Conservation (phyloP, 1,139 yeast genomes). For the Pichia sp. region DNA sequence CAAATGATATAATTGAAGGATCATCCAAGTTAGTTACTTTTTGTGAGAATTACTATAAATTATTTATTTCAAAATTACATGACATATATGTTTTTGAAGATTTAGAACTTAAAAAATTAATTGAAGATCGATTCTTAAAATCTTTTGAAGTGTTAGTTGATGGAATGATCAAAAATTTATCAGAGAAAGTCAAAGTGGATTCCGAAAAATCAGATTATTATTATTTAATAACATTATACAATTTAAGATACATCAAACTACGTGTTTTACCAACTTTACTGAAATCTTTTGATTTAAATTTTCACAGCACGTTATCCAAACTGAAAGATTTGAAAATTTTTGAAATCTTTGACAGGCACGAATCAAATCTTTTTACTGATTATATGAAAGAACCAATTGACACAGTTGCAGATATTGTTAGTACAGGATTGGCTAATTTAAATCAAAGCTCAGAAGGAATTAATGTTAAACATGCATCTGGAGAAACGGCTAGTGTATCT, state of each 20-base stretch:
- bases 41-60: constrained; percentile 34
- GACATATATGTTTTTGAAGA: constrained; percentile 15
- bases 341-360: constrained; percentile 41
- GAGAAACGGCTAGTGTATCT: constrained; percentile 29
- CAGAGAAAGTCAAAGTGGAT: constrained; percentile 30
- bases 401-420: constrained; percentile 40
- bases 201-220: constrained; percentile 19
- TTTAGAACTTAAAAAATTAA: constrained; percentile 31
- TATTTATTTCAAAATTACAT: constrained; percentile 20
- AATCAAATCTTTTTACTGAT: constrained; percentile 49
- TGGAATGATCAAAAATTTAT: constrained; percentile 40
- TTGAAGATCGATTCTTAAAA: constrained; percentile 44
- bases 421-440: constrained; percentile 39
- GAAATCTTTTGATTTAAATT: constrained; percentile 41
- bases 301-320: constrained; percentile 36
- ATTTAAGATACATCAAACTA: constrained; percentile 42
- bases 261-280: constrained; percentile 42
- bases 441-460: constrained; percentile 35
- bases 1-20: constrained; percentile 30
- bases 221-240: constrained; percentile 38
- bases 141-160: constrained; percentile 46
- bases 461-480: constrained; percentile 1
- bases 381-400: constrained; percentile 49
- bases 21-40: constrained; percentile 45
- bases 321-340: constrained; percentile 36